Conservation (phyloP, 1,284 basidiomycete species). For the Marasmius tenuissimus region DNA sequence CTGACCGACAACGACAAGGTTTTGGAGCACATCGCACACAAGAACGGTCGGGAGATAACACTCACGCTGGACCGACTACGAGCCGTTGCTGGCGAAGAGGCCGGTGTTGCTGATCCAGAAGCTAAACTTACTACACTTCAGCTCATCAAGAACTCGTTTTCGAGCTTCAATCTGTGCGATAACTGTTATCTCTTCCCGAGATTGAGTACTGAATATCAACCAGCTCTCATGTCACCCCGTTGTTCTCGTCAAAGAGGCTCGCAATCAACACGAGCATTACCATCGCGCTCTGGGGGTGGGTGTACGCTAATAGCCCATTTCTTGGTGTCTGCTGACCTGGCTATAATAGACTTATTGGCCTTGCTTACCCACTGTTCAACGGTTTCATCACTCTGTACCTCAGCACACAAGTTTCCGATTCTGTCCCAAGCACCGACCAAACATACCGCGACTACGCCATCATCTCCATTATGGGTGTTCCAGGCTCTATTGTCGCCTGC, state of each 20-base stretch:
- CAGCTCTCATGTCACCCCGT: constrained; percentile 47
- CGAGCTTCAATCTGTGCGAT: constrained; percentile 37
- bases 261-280: constrained; percentile 52
- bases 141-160: constrained; percentile 39
- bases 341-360: constrained; percentile 45
- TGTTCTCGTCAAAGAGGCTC: constrained; percentile 51
- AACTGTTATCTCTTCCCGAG: background rate
- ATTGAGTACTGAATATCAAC: background rate
- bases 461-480: constrained; percentile 50
- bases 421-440: constrained; percentile 26
- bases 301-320: constrained; percentile 3
- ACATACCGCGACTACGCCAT: constrained; percentile 54
- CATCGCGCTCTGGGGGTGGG: constrained; percentile 53
- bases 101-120: constrained; percentile 13
- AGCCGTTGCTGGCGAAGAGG: constrained; percentile 28
- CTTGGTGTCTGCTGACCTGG: background rate
- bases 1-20: constrained; percentile 27
- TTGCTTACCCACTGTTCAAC: constrained; percentile 62
- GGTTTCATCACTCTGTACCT: constrained; percentile 56
- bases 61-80: constrained; percentile 46
- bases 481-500: constrained; percentile 58
- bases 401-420: constrained; percentile 32
- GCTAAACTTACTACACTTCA: constrained; percentile 24
- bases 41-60: constrained; percentile 47
- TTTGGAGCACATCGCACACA: constrained; percentile 47